A percentile compares a stretch with the other conserved stretches of the same genome.
phyloP scores from a whole-genome alignment of 345 rosid genomes.

The Mercurialis annua region DNA sequence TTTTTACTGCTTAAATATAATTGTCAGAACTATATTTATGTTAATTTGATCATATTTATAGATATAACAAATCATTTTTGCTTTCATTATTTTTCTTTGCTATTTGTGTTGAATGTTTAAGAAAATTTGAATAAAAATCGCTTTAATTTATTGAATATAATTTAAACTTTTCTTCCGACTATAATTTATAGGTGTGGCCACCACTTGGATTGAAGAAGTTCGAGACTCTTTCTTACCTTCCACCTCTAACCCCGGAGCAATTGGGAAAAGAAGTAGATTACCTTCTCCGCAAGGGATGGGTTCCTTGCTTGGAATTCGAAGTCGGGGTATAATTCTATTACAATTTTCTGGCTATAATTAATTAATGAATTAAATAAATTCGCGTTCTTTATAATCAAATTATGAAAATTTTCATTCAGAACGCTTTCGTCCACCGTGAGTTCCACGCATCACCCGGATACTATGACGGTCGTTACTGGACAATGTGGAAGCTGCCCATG shows the following conservation, averaged over 20 bases:
- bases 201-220: conserved; percentile 23
- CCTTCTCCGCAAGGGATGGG: conserved; percentile 49
- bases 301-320: conserved; percentile 66
- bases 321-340: no score
- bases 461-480: conserved; percentile 47
- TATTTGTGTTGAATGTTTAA: no score
- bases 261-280: conserved; percentile 29
- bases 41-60: no score
- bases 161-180: no score
- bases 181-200: conserved; percentile 28
- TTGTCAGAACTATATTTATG: no score
- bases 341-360: no score
- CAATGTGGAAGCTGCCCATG: conserved; percentile 53
- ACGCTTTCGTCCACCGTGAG: conserved; percentile 31
- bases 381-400: no score
- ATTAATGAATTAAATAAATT: no score
- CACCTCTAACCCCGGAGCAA: conserved; percentile 18
- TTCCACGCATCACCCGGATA: conserved; percentile 29
- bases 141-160: neutral
- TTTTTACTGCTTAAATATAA: no score
- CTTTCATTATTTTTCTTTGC: no score
- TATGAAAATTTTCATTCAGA: conserved; percentile 9
- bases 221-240: conserved; percentile 49
- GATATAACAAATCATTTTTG: no score
- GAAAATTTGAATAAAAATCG: no score